Conservation (phyloP, 805 yeast species). For the Zygosaccharomyces lentus region DNA sequence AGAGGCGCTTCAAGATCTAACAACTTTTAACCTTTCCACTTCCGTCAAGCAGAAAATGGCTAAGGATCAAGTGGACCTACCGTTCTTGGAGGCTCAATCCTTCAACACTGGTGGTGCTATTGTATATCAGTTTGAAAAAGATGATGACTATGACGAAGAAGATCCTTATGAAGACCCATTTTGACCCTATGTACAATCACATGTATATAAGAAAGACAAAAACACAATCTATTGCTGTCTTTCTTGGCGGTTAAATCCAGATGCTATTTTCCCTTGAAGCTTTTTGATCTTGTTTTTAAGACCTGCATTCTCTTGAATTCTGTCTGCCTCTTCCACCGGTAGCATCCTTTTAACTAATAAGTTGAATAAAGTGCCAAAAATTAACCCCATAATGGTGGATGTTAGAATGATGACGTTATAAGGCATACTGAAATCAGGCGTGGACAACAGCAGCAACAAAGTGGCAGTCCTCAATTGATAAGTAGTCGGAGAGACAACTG, state of each 20-base stretch:
- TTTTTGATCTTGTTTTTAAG: slow-evolving; percentile 22
- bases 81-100: slow-evolving; percentile 84
- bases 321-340: slow-evolving; percentile 65
- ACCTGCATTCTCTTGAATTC: slow-evolving; percentile 15
- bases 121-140: slow-evolving; percentile 91
- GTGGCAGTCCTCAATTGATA: slow-evolving; percentile 78
- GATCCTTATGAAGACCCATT: slow-evolving; percentile 98
- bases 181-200: slow-evolving; percentile 30
- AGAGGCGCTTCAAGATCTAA: slow-evolving; percentile 60
- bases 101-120: slow-evolving; percentile 87
- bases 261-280: slow-evolving; percentile 13
- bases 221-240: neutral
- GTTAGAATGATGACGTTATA: slow-evolving; percentile 93
- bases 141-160: slow-evolving; percentile 97
- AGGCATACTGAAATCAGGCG: slow-evolving; percentile 99
- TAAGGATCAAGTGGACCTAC: slow-evolving; percentile 80
- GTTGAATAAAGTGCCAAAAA: slow-evolving; percentile 84
- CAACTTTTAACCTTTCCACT: slow-evolving; percentile 83
- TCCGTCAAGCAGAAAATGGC: slow-evolving; percentile 72
- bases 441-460: slow-evolving; percentile 79
- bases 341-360: slow-evolving; percentile 68
- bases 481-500: slow-evolving; percentile 42
- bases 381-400: slow-evolving; percentile 86
- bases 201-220: neutral
- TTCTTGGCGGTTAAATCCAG: slow-evolving; percentile 6